Conservation (phyloP, 108 stramenopile species). For the Skeletonema tropicum region DNA sequence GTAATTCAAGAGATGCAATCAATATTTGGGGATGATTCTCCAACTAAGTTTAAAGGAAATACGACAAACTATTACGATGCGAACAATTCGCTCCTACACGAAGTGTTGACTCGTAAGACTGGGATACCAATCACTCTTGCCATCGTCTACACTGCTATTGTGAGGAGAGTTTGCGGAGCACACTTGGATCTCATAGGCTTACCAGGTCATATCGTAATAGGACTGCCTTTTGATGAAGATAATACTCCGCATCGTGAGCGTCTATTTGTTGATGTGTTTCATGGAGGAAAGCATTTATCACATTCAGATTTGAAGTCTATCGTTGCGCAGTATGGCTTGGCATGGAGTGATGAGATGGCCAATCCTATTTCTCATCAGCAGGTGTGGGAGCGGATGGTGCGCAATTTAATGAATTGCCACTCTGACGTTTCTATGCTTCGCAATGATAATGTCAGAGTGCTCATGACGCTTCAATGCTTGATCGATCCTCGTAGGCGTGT, state of each 20-base stretch:
- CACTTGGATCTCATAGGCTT: conserved; percentile 65
- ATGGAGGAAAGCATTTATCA: conserved; percentile 55
- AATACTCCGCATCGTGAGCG: conserved; percentile 5
- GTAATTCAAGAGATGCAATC: conserved; percentile 40
- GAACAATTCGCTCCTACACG: conserved; percentile 60
- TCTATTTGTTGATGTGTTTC: conserved; percentile 68
- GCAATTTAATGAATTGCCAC: conserved; percentile 47
- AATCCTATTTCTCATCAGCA: conserved; percentile 44
- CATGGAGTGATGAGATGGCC: conserved; percentile 44
- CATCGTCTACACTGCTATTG: conserved; percentile 68
- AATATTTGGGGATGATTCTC: conserved; percentile 23
- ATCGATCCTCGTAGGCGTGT: not conserved
- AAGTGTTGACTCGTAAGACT: conserved; percentile 43
- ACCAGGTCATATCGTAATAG: conserved; percentile 73
- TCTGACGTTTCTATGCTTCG: not conserved
- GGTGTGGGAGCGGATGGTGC: conserved; percentile 57
- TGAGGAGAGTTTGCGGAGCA: conserved; percentile 53
- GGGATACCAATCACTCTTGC: conserved; percentile 81
- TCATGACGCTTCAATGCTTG: not conserved
- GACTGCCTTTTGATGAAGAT: conserved; percentile 24
- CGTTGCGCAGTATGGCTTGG: conserved; percentile 51
- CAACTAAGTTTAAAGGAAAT: conserved; percentile 57
- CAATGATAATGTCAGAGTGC: not conserved
- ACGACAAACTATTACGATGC: conserved; percentile 63
- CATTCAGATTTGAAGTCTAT: conserved; percentile 48